Evolutionary conservation across 345 rosid species (phyloP).

Genomic region (Xanthoceras sorbifolium): DNA sequence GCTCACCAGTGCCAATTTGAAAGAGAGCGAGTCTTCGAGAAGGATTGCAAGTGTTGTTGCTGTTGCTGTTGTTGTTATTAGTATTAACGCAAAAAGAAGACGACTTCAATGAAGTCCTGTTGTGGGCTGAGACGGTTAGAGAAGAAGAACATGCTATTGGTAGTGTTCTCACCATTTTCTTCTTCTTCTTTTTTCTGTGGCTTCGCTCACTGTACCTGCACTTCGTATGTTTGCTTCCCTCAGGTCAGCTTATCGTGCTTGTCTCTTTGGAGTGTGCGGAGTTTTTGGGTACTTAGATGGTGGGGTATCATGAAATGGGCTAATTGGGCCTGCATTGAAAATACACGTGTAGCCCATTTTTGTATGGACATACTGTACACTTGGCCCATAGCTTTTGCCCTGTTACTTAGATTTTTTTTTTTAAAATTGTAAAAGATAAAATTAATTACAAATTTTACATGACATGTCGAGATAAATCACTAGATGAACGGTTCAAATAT

Average conservation of each 20-base stretch:
- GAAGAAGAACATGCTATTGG: constrained; percentile 28
- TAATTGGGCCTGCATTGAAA: neutral
- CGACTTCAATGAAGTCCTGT: neutral
- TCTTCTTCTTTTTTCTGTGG: neutral
- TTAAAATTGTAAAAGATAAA: too few relatives aligned
- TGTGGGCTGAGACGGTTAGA: neutral
- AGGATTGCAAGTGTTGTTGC: constrained; percentile 16
- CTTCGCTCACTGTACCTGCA: neutral
- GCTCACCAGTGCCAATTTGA: constrained; percentile 39
- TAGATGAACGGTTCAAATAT: too few relatives aligned
- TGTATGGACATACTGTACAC: neutral
- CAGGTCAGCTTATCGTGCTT: neutral
- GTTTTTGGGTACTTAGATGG: neutral
- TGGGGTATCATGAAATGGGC: neutral
- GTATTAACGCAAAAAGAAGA: constrained; percentile 7
- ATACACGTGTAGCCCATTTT: neutral
- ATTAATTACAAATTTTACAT: too few relatives aligned
- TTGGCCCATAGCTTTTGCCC: neutral
- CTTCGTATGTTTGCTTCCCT: neutral
- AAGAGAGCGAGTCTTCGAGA: constrained; percentile 49
- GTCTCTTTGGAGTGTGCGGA: neutral
- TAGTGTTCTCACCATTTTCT: constrained; percentile 22
- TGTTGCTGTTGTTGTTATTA: neutral
- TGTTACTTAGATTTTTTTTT: too few relatives aligned
- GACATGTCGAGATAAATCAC: too few relatives aligned